Evolutionary conservation across 768 basidiomycete species (phyloP).

Genomic region (Agrocybe praecox): DNA sequence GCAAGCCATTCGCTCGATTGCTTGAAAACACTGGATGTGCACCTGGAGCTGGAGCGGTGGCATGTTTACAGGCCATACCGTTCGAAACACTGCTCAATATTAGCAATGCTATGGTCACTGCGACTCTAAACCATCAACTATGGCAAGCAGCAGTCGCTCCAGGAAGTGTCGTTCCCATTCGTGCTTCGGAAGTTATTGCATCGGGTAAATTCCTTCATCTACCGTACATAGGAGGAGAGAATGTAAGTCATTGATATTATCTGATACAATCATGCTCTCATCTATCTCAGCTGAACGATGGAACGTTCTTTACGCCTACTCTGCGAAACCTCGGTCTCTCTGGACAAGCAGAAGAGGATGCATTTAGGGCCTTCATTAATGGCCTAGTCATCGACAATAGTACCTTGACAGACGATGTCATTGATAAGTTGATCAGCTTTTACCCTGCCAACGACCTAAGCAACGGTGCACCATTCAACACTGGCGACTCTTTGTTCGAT

Average conservation of each 20-base stretch:
- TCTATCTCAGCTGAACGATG: slow-evolving; percentile 50
- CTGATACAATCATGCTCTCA: background rate
- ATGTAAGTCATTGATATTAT: slow-evolving; percentile 35
- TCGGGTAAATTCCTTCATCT: slow-evolving; percentile 54
- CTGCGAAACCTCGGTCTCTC: slow-evolving; percentile 40
- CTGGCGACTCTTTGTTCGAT: slow-evolving; percentile 62
- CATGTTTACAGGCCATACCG: slow-evolving; percentile 47
- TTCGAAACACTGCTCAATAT: slow-evolving; percentile 53
- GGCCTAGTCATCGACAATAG: slow-evolving; percentile 54
- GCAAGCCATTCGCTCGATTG: slow-evolving; percentile 50
- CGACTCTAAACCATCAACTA: slow-evolving; percentile 53
- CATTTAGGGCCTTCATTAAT: slow-evolving; percentile 50
- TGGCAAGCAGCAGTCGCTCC: slow-evolving; percentile 58
- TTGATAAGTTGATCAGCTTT: slow-evolving; percentile 37
- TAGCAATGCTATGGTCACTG: slow-evolving; percentile 46
- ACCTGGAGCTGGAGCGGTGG: slow-evolving; percentile 35
- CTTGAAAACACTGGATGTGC: slow-evolving; percentile 49
- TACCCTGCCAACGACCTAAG: slow-evolving; percentile 52
- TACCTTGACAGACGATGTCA: slow-evolving; percentile 41
- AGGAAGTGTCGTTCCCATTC: slow-evolving; percentile 48
- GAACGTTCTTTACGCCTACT: slow-evolving; percentile 42
- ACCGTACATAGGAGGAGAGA: slow-evolving; percentile 58
- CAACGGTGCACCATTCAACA: slow-evolving; percentile 54
- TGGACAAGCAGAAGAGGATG: slow-evolving; percentile 39
- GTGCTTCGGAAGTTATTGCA: slow-evolving; percentile 46